Evolutionary conservation across 2,329 filamentous ascomycete genomes (phyloP).

Genomic region (Pseudomassariella vexata): DNA sequence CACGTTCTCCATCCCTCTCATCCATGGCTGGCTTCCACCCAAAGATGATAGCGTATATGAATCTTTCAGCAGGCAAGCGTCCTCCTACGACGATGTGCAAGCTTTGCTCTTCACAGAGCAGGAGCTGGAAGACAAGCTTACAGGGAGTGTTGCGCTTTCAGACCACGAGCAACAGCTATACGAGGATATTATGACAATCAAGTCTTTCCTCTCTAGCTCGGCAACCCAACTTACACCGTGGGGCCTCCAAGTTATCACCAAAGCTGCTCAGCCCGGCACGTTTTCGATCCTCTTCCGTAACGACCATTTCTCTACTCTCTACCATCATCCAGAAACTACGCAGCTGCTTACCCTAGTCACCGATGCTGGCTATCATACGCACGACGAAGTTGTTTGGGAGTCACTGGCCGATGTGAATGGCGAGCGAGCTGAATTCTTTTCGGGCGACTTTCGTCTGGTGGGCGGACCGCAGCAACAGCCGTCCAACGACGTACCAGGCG

Average conservation of each 20-base stretch:
- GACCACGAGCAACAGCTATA: constrained; percentile 72
- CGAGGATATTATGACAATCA: constrained; percentile 79
- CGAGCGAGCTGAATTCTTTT: constrained; percentile 74
- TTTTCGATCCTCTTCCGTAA: constrained; percentile 93
- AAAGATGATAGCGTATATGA: constrained; percentile 58
- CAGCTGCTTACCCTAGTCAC: constrained; percentile 82
- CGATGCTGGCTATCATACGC: constrained; percentile 80
- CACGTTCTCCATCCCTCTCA: constrained; percentile 79
- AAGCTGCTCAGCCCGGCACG: constrained; percentile 66
- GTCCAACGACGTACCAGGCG: constrained; percentile 7
- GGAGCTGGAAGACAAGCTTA: constrained; percentile 76
- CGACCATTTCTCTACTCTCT: constrained; percentile 92
- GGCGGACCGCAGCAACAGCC: constrained; percentile 43
- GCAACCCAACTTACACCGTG: constrained; percentile 83
- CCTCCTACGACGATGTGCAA: constrained; percentile 87
- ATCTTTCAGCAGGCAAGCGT: constrained; percentile 68
- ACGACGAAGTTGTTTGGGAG: constrained; percentile 95
- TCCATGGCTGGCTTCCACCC: constrained; percentile 89
- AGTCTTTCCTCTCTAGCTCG: constrained; percentile 71
- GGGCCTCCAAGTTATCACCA: constrained; percentile 70
- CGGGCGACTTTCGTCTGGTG: constrained; percentile 85
- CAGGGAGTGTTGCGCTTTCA: constrained; percentile 52
- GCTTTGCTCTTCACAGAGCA: constrained; percentile 84
- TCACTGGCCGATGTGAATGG: constrained; percentile 85
- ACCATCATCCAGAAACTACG: constrained; percentile 74